Percentiles rank a stretch among this genome's conserved stretches.
Conservation (phyloP, 2,329 filamentous ascomycete genomes). For the Colletotrichum karsti region DNA sequence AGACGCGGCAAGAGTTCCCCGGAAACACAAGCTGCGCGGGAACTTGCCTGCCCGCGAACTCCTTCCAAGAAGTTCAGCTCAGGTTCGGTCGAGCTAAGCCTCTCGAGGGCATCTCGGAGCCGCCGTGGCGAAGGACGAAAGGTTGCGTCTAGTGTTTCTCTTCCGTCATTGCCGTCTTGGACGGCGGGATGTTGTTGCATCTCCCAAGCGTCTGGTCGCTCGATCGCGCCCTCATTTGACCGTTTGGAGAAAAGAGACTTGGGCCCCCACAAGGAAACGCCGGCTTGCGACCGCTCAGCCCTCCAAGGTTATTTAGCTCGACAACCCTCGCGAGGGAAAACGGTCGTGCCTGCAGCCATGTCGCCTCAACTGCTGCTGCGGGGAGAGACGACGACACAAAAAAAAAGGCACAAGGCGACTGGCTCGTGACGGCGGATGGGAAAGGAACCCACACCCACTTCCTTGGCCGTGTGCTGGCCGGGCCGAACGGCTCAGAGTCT, state of each 20-base stretch:
- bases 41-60: background rate
- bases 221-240: background rate
- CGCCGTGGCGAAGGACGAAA: background rate
- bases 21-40: background rate
- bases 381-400: background rate
- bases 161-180: background rate
- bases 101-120: background rate
- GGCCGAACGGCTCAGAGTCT: conserved; percentile 12
- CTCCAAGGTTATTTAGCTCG: background rate
- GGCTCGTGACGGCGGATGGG: background rate
- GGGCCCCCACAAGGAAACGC: background rate
- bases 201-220: background rate
- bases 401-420: background rate
- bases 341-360: background rate
- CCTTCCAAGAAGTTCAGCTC: background rate
- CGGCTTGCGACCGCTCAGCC: conserved; percentile 6
- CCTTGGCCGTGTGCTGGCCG: conserved; percentile 11
- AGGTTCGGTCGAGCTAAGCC: background rate
- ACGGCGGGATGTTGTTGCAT: background rate
- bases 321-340: background rate
- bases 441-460: background rate
- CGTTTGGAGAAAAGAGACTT: background rate
- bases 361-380: background rate
- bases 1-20: conserved; percentile 1
- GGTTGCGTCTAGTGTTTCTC: background rate